phyloP scores from a whole-genome alignment of 192 early-diverging fungal species.

The Linnemannia exigua region DNA sequence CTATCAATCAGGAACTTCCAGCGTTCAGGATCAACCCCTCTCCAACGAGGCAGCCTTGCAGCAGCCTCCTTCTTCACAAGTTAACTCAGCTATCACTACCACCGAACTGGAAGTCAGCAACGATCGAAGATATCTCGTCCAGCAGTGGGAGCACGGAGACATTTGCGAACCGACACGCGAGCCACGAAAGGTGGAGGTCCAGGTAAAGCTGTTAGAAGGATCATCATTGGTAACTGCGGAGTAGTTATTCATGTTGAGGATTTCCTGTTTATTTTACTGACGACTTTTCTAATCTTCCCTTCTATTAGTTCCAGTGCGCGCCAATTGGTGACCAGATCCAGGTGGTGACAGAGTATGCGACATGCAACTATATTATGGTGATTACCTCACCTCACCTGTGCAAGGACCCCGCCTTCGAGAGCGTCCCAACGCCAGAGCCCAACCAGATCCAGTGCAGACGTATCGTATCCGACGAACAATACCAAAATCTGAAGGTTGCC shows the following conservation, averaged over 20 bases:
- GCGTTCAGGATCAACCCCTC: slow-evolving; percentile 9
- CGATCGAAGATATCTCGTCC: slow-evolving; percentile 73
- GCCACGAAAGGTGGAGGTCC: slow-evolving; percentile 80
- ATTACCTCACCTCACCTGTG: slow-evolving; percentile 84
- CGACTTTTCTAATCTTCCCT: not conserved
- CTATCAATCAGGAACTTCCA: slow-evolving; percentile 40
- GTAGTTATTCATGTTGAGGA: not conserved
- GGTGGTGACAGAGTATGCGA: slow-evolving; percentile 71
- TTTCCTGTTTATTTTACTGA: not conserved
- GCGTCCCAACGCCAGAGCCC: slow-evolving; percentile 53
- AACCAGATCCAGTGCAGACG: slow-evolving; percentile 75
- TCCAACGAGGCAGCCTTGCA: slow-evolving; percentile 14
- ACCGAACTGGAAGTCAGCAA: slow-evolving; percentile 59
- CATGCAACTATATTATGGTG: slow-evolving; percentile 85
- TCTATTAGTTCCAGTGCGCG: slow-evolving; percentile 84
- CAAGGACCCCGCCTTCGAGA: slow-evolving; percentile 68
- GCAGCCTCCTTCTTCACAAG: slow-evolving; percentile 1
- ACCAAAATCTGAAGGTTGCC: slow-evolving; percentile 36
- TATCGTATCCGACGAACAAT: slow-evolving; percentile 69
- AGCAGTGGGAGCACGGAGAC: slow-evolving; percentile 81
- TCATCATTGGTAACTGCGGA: not conserved
- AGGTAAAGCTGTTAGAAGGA: slow-evolving; percentile 49
- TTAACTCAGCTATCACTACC: slow-evolving; percentile 8
- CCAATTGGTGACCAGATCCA: slow-evolving; percentile 73
- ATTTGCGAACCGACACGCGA: slow-evolving; percentile 80